phyloP scores from a whole-genome alignment of 257 asterid genomes.

The Solanum gandarillasii region DNA sequence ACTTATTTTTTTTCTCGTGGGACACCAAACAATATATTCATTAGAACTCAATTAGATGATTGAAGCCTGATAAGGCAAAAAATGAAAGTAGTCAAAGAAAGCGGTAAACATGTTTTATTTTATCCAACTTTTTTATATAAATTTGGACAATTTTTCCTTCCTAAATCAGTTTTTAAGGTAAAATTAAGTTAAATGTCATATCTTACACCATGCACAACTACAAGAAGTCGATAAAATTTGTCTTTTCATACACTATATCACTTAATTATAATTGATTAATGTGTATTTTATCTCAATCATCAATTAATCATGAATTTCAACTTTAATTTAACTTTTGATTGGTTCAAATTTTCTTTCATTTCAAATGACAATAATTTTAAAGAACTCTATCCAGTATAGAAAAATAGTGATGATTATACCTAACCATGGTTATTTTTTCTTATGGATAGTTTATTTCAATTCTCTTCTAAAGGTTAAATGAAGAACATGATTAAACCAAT shows the following conservation, averaged over 20 bases:
- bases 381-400: background rate
- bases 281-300: background rate
- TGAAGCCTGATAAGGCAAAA: background rate
- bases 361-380: background rate
- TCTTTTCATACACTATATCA: background rate
- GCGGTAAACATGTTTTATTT: background rate
- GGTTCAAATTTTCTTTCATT: background rate
- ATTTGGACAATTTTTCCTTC: background rate
- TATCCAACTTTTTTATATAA: background rate
- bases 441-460: background rate
- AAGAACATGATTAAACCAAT: background rate
- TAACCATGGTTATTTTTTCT: background rate
- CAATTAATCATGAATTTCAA: background rate
- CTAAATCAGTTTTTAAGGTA: background rate
- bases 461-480: background rate
- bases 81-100: background rate
- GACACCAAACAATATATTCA: background rate
- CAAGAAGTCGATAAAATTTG: background rate
- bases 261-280: background rate
- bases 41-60: background rate
- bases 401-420: background rate
- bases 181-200: background rate
- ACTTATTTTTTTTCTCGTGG: no score
- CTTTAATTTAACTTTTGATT: background rate
- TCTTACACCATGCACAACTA: background rate